Percentiles rank a stretch among this genome's conserved stretches.
These are phyloP conservation scores for Skeletonema grethae DNA, from an alignment of 108 stramenopile species.

Conservation along the genomic window DNA sequence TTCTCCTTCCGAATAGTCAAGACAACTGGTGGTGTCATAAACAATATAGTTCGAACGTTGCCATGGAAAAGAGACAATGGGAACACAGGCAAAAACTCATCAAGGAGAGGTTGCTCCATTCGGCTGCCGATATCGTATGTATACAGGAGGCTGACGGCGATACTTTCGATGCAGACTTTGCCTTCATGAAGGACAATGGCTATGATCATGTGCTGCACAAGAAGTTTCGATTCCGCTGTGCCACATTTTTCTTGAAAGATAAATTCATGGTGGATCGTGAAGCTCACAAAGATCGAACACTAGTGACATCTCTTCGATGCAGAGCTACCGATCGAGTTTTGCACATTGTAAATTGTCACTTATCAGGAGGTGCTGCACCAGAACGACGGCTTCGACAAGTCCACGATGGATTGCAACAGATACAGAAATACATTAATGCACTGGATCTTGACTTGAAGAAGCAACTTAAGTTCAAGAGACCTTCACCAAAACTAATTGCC, in stretches of 20 bases:
- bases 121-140: slow-evolving; percentile 82
- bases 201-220: slow-evolving; percentile 72
- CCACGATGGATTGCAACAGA: slow-evolving; percentile 67
- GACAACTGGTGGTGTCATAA: slow-evolving; percentile 71
- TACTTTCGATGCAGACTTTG: slow-evolving; percentile 85
- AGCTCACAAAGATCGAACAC: slow-evolving; percentile 85
- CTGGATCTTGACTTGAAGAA: slow-evolving; percentile 14
- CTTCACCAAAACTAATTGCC: slow-evolving; percentile 22
- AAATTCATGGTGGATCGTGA: slow-evolving; percentile 61
- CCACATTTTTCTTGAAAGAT: slow-evolving; percentile 82
- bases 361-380: slow-evolving; percentile 82
- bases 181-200: slow-evolving; percentile 73
- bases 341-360: slow-evolving; percentile 85
- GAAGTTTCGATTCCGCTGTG: slow-evolving; percentile 79
- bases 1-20: slow-evolving; percentile 51
- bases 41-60: slow-evolving; percentile 41
- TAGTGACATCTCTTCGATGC: slow-evolving; percentile 74
- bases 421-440: slow-evolving; percentile 37
- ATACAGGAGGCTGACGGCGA: slow-evolving; percentile 84
- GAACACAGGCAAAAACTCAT: slow-evolving; percentile 47
- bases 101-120: slow-evolving; percentile 29
- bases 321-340: slow-evolving; percentile 27
- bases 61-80: slow-evolving; percentile 53
- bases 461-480: slow-evolving; percentile 29
- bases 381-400: slow-evolving; percentile 84